These are phyloP conservation scores for Penicillium longicatenatum DNA, from an alignment of 495 filamentous ascomycete species.

Conservation along the genomic window DNA sequence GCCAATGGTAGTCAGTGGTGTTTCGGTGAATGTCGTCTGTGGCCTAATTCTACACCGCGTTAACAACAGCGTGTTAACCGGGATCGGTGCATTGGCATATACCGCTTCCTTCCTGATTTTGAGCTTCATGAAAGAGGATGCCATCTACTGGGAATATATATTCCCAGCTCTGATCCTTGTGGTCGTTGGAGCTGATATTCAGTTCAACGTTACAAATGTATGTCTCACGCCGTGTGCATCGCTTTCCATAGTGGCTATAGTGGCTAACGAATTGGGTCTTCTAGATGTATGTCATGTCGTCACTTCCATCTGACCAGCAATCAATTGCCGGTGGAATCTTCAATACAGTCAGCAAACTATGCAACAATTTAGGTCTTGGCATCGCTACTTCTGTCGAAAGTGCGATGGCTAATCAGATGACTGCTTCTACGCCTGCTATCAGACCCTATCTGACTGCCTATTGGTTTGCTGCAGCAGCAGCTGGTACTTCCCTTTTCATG, in stretches of 20 bases:
- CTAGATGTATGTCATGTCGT: constrained; percentile 44
- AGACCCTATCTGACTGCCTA: constrained; percentile 32
- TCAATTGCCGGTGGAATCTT: constrained; percentile 42
- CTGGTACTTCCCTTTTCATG: constrained; percentile 29
- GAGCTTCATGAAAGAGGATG: constrained; percentile 42
- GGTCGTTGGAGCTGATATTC: constrained; percentile 56
- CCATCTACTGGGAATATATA: constrained; percentile 58
- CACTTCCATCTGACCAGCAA: constrained; percentile 35
- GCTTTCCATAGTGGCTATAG: background rate
- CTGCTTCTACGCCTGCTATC: constrained; percentile 20
- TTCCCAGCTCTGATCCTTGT: constrained; percentile 55
- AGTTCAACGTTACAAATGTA: constrained; percentile 63
- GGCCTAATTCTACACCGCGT: constrained; percentile 59
- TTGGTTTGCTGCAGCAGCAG: constrained; percentile 34
- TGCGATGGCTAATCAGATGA: constrained; percentile 23
- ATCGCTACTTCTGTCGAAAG: constrained; percentile 33
- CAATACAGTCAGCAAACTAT: constrained; percentile 39
- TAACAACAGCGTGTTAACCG: constrained; percentile 48
- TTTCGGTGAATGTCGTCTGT: constrained; percentile 54
- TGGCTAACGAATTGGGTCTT: constrained; percentile 2
- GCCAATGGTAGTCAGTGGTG: constrained; percentile 55
- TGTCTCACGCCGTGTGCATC: background rate
- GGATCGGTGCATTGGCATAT: constrained; percentile 45
- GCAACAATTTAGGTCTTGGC: constrained; percentile 35
- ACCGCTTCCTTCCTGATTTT: constrained; percentile 57